Base-by-base conservation (phyloP, 1,139 yeast genomes). In the Candida sp. region DNA sequence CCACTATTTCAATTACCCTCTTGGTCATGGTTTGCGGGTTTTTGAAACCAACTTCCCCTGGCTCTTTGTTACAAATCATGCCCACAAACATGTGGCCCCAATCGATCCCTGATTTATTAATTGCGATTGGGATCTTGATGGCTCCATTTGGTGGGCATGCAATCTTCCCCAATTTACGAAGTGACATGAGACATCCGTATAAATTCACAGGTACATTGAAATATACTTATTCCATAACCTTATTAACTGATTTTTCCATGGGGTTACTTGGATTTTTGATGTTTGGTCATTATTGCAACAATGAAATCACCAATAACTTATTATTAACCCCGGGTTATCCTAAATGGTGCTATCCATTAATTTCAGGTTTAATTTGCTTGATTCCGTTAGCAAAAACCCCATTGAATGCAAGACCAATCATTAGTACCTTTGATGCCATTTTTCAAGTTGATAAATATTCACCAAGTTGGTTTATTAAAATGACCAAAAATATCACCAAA, bases 341-440 rank as follows among this genome's bases (percentile, higher is more conserved):
- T 0, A 46, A 58, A 1, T 80, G 82, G 73, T 70, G 86, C 7
- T 79, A 82, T 45, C 79, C 81, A 3, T 55, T 82, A 33, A 75
- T 91, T 42, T 85, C 93, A 43, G 75, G 77, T 0, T 67, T 88
- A 39, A 86, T 90, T 70, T 87, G 96, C 34, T 56, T 90, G 35
- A 81, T 91, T 23, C 97, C 98, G 1, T 63, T 90, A 36, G 90
- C 97, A 1, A 91, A 91, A 58, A 81, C 93, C 1, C 97, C 98
- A 0, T 71, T 91, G 40, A 87, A 84, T 54, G 90, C 95, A 5
- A 81, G 93, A 54, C 98, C 98, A 1, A 84, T 91, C 36, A 80
- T 88, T 21, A 77, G 93, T 5, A 84, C 95, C 0, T 60, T 73
- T 45, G 77, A 72, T 48, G 57, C 63, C 2, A 43, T 72, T 22